Conservation (phyloP, 2,329 filamentous ascomycete species). For the Colletotrichum graminicola region DNA sequence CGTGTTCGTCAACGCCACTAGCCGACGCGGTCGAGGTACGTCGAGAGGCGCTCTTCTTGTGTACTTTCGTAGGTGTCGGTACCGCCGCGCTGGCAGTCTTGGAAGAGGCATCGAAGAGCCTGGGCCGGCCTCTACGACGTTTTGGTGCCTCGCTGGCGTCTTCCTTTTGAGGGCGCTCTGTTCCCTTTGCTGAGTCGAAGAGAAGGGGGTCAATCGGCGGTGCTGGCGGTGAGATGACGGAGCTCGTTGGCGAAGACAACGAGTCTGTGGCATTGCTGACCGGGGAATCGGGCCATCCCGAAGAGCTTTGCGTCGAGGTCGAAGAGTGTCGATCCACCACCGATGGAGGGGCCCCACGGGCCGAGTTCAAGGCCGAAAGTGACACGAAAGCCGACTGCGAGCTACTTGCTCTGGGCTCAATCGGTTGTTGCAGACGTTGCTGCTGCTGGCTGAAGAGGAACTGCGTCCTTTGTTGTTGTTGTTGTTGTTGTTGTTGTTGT, state of each 20-base stretch:
- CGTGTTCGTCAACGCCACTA: conserved; percentile 16
- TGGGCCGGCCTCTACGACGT: conserved; percentile 23
- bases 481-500: conserved; percentile 5
- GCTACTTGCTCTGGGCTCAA: too few relatives aligned
- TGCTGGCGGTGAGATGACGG: conserved; percentile 5
- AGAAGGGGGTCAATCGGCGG: conserved; percentile 22
- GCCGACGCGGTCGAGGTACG: conserved; percentile 24
- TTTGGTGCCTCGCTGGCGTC: neutral
- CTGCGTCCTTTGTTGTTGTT: neutral
- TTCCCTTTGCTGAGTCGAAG: neutral
- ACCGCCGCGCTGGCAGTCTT: neutral
- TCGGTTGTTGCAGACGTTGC: conserved; percentile 4
- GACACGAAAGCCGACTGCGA: neutral
- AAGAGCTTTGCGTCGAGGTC: neutral
- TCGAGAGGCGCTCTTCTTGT: conserved; percentile 10
- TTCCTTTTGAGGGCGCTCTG: neutral
- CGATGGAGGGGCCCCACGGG: neutral
- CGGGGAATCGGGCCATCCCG: conserved; percentile 22
- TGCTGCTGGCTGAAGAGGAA: neutral
- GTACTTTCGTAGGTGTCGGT: neutral
- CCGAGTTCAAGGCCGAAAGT: neutral
- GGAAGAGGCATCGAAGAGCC: conserved; percentile 7
- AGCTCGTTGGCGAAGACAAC: conserved; percentile 17
- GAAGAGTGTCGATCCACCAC: conserved; percentile 2
- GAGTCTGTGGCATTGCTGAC: neutral